Evolutionary conservation across 2,329 filamentous ascomycete genomes (phyloP), one percentile per base, ranked within the genome.

Genomic region (Aspergillus neotritici): DNA sequence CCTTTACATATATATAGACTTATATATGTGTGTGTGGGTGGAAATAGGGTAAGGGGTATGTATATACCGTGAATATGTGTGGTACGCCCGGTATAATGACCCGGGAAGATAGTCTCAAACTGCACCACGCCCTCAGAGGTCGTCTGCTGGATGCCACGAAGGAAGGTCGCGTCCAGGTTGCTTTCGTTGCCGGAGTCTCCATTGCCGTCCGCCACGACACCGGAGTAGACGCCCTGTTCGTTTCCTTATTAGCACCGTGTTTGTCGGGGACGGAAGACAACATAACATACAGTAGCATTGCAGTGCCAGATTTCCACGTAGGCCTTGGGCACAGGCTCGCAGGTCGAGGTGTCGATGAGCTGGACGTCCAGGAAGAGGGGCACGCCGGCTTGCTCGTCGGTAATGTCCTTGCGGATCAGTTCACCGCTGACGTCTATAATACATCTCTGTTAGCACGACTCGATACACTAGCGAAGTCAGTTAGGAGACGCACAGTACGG

Each of bases 141-240:
- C 28, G 65, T 69, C 36, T 62, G 46, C 50, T 73, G 70, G 40
- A 74, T 61, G 16, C 70, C 72, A 13, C 72, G 71, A 14, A 73
- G 58, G 52, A 65, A 71, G 10, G 70, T 74, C 2, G 55, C 58
- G 55, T 73, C 57, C 5, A 74, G 52, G 37, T 70, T 69, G 31
- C 50, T 51, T 1, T 57, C 52, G 45, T 73, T 71, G 2, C 9
- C 21, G 21, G 21, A 8, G 48, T 68, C 51, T 17, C 66, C 66
- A 48, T 69, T 68, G 17, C 64, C 65, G 30, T 31, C 54, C 12
- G 64, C 64, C 9, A 58, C 38, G n/a, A 68, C 49, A 21, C 66
- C 66, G 6, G 62, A 66, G 51, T 69, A 68, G 36, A 69, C 66
- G 28, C 66, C 66, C 60, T 63, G 6, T 41, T 4, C 32, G 36